Evolutionary conservation across 169 alveolate genomes (phyloP).

Genomic region (Plasmodium vinckei): DNA sequence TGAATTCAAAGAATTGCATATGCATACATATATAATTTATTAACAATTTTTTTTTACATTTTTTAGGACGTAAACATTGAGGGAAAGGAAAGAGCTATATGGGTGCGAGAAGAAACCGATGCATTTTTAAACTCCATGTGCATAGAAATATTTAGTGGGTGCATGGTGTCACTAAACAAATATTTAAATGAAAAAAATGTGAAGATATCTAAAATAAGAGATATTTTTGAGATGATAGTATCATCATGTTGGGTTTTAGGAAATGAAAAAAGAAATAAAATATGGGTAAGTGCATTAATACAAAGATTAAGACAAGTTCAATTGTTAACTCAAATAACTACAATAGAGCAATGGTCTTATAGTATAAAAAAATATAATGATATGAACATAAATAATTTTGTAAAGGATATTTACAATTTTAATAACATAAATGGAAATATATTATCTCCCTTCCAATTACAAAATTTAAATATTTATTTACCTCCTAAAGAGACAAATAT

Average conservation of each 20-base stretch:
- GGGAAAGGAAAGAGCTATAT: conserved; percentile 33
- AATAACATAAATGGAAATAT: conserved; percentile 59
- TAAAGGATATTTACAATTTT: conserved; percentile 59
- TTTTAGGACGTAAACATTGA: conserved; percentile 35
- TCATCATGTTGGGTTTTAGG: conserved; percentile 73
- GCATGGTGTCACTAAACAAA: conserved; percentile 45
- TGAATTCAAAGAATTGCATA: not conserved
- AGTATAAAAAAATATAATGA: conserved; percentile 63
- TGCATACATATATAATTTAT: not conserved
- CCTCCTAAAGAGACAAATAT: conserved; percentile 31
- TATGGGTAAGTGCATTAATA: conserved; percentile 61
- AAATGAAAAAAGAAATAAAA: conserved; percentile 57
- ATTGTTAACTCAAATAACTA: conserved; percentile 50
- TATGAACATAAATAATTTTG: conserved; percentile 46
- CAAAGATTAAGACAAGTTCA: conserved; percentile 73
- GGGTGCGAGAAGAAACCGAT: conserved; percentile 68
- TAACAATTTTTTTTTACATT: not conserved
- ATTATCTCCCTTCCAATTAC: conserved; percentile 55
- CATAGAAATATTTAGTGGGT: conserved; percentile 60
- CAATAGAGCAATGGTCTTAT: conserved; percentile 63
- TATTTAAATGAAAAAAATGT: conserved; percentile 45
- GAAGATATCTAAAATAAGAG: conserved; percentile 33
- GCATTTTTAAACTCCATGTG: conserved; percentile 62
- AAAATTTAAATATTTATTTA: conserved; percentile 35
- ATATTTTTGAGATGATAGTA: conserved; percentile 40